Conservation (phyloP, 2,329 filamentous ascomycete genomes). For the Didymella pomorum region DNA sequence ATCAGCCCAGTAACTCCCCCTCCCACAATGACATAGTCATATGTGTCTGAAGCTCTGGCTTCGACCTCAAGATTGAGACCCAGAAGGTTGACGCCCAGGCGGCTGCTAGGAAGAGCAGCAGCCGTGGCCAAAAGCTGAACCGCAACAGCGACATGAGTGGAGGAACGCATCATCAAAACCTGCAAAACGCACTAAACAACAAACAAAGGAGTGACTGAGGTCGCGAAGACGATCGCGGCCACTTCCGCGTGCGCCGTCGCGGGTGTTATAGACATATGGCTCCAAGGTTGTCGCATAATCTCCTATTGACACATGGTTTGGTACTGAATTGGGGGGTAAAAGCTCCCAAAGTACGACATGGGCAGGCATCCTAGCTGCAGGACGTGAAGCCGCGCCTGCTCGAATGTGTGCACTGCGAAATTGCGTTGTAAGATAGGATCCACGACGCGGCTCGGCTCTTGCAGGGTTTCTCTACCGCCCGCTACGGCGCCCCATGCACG, state of each 20-base stretch:
- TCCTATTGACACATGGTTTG: slow-evolving; percentile 11
- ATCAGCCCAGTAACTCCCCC: slow-evolving; percentile 39
- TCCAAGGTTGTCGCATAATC: slow-evolving; percentile 11
- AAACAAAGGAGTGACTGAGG: slow-evolving; percentile 6
- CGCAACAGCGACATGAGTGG: slow-evolving; percentile 23
- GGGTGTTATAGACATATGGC: slow-evolving; percentile 6
- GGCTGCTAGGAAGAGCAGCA: slow-evolving; percentile 22
- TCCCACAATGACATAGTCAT: slow-evolving; percentile 41
- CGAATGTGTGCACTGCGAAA: slow-evolving; percentile 8
- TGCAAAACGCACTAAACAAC: background rate
- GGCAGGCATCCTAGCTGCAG: slow-evolving; percentile 8
- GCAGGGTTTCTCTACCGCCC: slow-evolving; percentile 14
- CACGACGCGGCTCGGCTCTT: slow-evolving; percentile 17
- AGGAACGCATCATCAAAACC: slow-evolving; percentile 30
- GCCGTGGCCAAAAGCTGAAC: slow-evolving; percentile 26
- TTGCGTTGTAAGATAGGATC: slow-evolving; percentile 12
- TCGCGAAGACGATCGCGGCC: background rate
- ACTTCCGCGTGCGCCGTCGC: slow-evolving; percentile 1
- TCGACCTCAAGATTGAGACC: slow-evolving; percentile 2
- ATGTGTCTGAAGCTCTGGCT: slow-evolving; percentile 24
- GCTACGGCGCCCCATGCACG: slow-evolving; percentile 5
- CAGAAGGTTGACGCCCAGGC: background rate
- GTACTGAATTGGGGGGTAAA: slow-evolving; percentile 4
- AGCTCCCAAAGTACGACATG: slow-evolving; percentile 6
- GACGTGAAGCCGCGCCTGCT: background rate